Conservation (phyloP, 169 alveolate species). For the Plasmodium vivax region DNA sequence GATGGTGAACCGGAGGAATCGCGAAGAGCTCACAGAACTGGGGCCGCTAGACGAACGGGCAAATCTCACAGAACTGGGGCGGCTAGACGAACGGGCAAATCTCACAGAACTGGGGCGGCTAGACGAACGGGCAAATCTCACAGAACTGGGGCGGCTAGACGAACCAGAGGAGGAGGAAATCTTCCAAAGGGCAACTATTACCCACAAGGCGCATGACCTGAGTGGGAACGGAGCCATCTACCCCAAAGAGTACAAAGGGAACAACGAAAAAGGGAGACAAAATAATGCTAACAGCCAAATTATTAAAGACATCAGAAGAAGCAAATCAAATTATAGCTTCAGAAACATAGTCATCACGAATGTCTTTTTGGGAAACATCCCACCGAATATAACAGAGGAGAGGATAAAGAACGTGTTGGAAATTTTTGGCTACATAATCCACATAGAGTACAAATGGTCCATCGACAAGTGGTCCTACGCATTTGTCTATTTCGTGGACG, state of each 20-base stretch:
- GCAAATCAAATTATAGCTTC: slow-evolving; percentile 17
- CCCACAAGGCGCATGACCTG: not conserved
- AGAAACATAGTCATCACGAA: slow-evolving; percentile 54
- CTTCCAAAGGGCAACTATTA: not conserved
- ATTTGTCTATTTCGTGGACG: slow-evolving; percentile 77
- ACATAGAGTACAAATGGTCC: slow-evolving; percentile 79
- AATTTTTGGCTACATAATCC: slow-evolving; percentile 70
- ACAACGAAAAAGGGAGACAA: slow-evolving; percentile 19
- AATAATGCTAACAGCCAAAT: slow-evolving; percentile 40
- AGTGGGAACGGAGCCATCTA: not conserved
- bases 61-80: too few relatives aligned
- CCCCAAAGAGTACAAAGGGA: slow-evolving; percentile 14
- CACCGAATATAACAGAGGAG: slow-evolving; percentile 83
- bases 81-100: not conserved
- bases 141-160: not conserved
- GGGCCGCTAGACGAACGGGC: not conserved
- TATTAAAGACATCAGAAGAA: slow-evolving; percentile 18
- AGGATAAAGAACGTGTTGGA: slow-evolving; percentile 76
- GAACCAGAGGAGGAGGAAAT: not conserved
- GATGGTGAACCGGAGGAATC: not conserved
- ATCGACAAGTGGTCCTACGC: slow-evolving; percentile 82
- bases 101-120: not conserved
- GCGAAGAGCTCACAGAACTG: not conserved
- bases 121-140: too few relatives aligned
- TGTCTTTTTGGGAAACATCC: slow-evolving; percentile 85